Percentiles rank a stretch among this genome's conserved stretches.
These are phyloP conservation scores for Tylopilus sp. DNA, from an alignment of 1,284 basidiomycete species.

Conservation along the genomic window DNA sequence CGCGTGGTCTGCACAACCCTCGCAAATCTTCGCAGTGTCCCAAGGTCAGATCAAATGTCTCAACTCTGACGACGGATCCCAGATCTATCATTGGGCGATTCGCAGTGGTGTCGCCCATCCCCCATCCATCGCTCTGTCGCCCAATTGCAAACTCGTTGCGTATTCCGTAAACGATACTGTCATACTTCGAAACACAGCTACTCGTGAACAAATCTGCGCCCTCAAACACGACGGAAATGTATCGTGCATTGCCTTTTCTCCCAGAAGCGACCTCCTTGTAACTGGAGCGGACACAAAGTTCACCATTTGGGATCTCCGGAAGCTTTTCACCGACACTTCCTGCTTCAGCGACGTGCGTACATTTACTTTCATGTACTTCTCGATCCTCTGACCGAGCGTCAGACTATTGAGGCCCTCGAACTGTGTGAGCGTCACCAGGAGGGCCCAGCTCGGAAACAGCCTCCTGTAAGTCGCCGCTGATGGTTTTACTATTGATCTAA, in stretches of 20 bases:
- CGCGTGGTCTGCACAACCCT: constrained; percentile 12
- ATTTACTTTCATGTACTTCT: neutral
- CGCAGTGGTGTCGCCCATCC: constrained; percentile 9
- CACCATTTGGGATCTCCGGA: constrained; percentile 5
- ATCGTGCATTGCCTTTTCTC: constrained; percentile 16
- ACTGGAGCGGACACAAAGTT: constrained; percentile 9
- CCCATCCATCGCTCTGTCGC: constrained; percentile 4
- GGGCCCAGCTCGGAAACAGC: constrained; percentile 3
- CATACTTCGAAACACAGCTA: constrained; percentile 10
- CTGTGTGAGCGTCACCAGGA: constrained; percentile 9
- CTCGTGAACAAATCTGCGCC: constrained; percentile 3
- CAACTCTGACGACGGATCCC: constrained; percentile 15
- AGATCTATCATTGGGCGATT: constrained; percentile 7
- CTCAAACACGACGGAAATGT: constrained; percentile 7
- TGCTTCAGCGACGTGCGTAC: neutral
- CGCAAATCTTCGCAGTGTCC: constrained; percentile 19
- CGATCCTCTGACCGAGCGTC: neutral
- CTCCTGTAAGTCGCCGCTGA: neutral
- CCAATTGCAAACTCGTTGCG: constrained; percentile 5
- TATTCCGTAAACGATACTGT: constrained; percentile 6
- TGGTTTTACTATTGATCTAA: neutral
- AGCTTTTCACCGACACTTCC: neutral
- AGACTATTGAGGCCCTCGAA: neutral
- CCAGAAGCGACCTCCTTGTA: constrained; percentile 6
- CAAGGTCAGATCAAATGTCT: constrained; percentile 21